phyloP scores from a whole-genome alignment of 164 flowering plant species.

The Hamamelis virginiana region DNA sequence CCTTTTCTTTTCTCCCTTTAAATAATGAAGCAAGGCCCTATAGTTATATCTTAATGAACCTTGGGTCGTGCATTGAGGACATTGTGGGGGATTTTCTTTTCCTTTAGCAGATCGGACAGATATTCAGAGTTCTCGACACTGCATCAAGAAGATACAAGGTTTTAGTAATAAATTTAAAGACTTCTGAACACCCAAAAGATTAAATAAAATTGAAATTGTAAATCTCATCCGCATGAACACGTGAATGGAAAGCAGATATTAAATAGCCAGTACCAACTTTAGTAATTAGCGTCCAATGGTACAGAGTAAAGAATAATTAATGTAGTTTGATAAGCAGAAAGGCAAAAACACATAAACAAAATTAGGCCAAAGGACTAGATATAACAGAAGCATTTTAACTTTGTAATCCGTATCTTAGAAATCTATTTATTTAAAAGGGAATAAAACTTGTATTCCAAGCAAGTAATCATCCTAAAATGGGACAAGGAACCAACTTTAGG shows the following conservation, averaged over 20 bases:
- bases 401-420: background rate
- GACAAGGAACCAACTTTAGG: background rate
- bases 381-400: background rate
- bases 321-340: background rate
- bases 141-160: slow-evolving; percentile 31
- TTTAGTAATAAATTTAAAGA: background rate
- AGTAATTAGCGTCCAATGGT: background rate
- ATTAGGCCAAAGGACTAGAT: background rate
- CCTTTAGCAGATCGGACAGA: slow-evolving; percentile 69
- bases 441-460: background rate
- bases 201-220: background rate
- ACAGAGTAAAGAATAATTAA: background rate
- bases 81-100: slow-evolving; percentile 77
- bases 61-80: slow-evolving; percentile 97
- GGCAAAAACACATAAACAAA: background rate
- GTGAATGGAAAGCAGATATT: too few species aligned
- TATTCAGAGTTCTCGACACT: slow-evolving; percentile 96
- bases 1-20: background rate
- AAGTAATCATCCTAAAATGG: background rate
- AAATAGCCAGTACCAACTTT: background rate
- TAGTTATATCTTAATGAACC: slow-evolving; percentile 37
- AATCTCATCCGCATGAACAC: too few species aligned
- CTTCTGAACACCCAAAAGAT: background rate
- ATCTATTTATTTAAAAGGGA: background rate
- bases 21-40: background rate